phyloP scores from a whole-genome alignment of 1,284 basidiomycete genomes.

The Moesziomyces parantarcticus region DNA sequence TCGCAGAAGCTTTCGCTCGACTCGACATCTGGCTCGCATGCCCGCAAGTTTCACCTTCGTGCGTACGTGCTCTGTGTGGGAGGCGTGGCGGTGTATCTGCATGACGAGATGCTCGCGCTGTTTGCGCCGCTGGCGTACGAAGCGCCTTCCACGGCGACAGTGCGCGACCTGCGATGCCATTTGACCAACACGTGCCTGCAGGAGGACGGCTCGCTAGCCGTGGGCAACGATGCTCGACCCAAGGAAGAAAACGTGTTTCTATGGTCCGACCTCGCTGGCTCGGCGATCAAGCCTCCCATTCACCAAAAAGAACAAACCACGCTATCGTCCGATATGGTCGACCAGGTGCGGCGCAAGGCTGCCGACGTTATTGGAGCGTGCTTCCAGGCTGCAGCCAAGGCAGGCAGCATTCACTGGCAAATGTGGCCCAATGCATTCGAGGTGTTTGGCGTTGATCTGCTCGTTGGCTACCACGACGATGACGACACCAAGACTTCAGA shows the following conservation, averaged over 20 bases:
- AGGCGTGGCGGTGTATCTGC: conserved; percentile 72
- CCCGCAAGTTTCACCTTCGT: conserved; percentile 83
- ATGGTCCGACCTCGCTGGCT: conserved; percentile 67
- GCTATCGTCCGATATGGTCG: conserved; percentile 70
- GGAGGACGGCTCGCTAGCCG: conserved; percentile 54
- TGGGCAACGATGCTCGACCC: conserved; percentile 41
- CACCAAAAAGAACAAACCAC: conserved; percentile 60
- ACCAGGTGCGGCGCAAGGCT: conserved; percentile 31
- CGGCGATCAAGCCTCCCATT: conserved; percentile 40
- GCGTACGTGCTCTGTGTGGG: conserved; percentile 85
- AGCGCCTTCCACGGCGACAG: conserved; percentile 44
- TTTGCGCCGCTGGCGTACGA: conserved; percentile 72
- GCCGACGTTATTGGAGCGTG: conserved; percentile 76
- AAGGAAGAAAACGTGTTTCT: conserved; percentile 57
- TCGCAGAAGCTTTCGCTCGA: conserved; percentile 14
- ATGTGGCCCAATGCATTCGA: conserved; percentile 91
- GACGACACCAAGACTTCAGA: conserved; percentile 3
- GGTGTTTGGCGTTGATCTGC: conserved; percentile 90
- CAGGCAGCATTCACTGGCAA: conserved; percentile 84
- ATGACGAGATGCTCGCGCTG: conserved; percentile 83
- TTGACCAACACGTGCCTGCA: conserved; percentile 97
- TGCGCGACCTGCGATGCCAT: conserved; percentile 78
- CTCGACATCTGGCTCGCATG: background rate
- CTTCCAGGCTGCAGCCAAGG: conserved; percentile 85
- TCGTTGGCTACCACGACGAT: conserved; percentile 73